These are phyloP conservation scores for Vitis labrusca DNA, from an alignment of 164 flowering plant species.

Conservation along the genomic window DNA sequence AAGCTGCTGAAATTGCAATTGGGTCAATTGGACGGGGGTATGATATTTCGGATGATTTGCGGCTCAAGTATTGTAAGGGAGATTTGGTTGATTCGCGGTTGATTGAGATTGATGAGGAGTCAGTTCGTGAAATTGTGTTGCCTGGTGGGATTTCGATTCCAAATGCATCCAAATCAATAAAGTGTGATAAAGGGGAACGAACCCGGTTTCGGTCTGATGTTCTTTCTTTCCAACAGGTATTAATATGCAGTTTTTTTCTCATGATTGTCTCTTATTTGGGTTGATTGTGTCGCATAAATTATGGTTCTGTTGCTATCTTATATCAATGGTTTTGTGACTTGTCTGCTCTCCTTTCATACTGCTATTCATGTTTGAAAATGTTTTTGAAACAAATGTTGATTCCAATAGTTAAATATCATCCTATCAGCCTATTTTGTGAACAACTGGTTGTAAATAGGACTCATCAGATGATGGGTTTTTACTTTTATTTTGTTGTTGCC, in stretches of 20 bases:
- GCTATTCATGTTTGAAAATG: too few species aligned
- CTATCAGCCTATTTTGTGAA: too few species aligned
- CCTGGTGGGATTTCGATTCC: conserved; percentile 73
- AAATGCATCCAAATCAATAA: conserved; percentile 70
- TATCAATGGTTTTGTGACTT: not conserved
- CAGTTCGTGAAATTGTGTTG: conserved; percentile 56
- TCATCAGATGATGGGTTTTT: too few species aligned
- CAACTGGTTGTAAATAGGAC: too few species aligned
- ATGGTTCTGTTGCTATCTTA: not conserved
- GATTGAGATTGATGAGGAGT: conserved; percentile 69
- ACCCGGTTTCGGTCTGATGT: conserved; percentile 85
- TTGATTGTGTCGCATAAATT: not conserved
- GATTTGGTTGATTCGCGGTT: conserved; percentile 46
- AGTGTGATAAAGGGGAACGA: conserved; percentile 96
- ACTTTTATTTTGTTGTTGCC: too few species aligned
- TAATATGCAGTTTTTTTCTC: not conserved
- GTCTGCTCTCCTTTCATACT: not conserved
- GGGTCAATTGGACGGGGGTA: conserved; percentile 80
- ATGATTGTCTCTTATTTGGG: not conserved
- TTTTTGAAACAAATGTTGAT: too few species aligned
- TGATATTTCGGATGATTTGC: conserved; percentile 68
- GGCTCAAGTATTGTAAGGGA: conserved; percentile 79
- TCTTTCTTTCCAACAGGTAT: conserved; percentile 86
- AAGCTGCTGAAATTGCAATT: conserved; percentile 78
- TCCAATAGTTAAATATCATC: too few species aligned